Evolutionary conservation across 495 filamentous ascomycete genomes (phyloP).

Genomic region (Gamarada debralockiae): DNA sequence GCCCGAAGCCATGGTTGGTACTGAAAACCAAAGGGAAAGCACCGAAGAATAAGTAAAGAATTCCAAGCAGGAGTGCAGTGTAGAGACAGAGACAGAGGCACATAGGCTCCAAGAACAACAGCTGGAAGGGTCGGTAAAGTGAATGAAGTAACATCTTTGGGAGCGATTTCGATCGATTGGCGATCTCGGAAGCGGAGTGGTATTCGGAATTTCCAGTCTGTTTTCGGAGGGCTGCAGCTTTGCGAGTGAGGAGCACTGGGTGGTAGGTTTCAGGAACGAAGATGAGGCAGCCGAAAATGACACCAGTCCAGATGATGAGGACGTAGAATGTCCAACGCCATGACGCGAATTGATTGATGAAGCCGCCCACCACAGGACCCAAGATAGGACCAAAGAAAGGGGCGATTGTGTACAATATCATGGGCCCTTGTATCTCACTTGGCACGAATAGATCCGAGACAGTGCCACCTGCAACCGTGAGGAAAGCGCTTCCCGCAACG

Average conservation of each 20-base stretch:
- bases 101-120: conserved; percentile 81
- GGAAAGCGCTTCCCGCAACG: conserved; percentile 66
- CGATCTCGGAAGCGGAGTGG: conserved; percentile 4
- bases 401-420: conserved; percentile 59
- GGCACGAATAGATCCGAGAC: conserved; percentile 72
- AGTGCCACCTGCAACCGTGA: conserved; percentile 73
- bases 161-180: conserved; percentile 9
- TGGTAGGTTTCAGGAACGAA: conserved; percentile 90
- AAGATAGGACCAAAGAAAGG: conserved; percentile 71
- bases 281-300: conserved; percentile 51
- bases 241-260: conserved; percentile 11
- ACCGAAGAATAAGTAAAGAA: conserved; percentile 86
- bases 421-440: conserved; percentile 58
- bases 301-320: conserved; percentile 72
- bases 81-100: conserved; percentile 72
- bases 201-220: conserved; percentile 45
- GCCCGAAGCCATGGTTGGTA: background rate
- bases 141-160: conserved; percentile 38
- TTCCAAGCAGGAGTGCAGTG: conserved; percentile 62
- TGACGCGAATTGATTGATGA: conserved; percentile 28
- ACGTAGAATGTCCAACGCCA: conserved; percentile 82
- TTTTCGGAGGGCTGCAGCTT: conserved; percentile 8
- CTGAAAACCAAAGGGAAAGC: conserved; percentile 83
- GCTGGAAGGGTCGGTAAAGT: conserved; percentile 37
- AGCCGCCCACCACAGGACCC: conserved; percentile 51